Evolutionary conservation across 2,329 filamentous ascomycete genomes (phyloP), one percentile per base, ranked within the genome.

Genomic region (Byssoonygena ceratinophila): DNA sequence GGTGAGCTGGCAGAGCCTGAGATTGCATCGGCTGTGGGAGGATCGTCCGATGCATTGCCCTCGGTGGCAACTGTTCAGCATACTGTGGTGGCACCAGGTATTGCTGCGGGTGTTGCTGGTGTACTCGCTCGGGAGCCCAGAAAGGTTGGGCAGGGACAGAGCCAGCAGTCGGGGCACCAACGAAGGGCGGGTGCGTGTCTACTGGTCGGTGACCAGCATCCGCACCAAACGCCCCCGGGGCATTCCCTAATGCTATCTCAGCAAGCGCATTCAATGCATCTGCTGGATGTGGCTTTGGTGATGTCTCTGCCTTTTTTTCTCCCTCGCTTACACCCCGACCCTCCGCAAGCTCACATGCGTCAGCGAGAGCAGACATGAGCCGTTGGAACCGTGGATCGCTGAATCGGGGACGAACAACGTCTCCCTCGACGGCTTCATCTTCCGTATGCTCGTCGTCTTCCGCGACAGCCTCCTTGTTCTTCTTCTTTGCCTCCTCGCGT

Each of bases 61-160:
- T 57, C 31, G 46, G 59, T 66, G 59, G 56, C 76, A 58, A 46
- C 74, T 64, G 46, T 71, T 69, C 47, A 76, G 67, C 58, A 76
- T 64, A 68, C 44, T 37, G 43, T 22, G 53, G 40, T n/a, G 44
- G 53, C 16, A 9, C 5, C 18, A 16, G 20, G 25, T 46, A 47
- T 25, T 36, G 25, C 12, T 56, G 53, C 44, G 51, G 46, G 16
- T 46, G 51, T 18, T 50, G 49, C 14, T 51, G 54, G 47, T 56
- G 64, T 61, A 14, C 59, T 31, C 31, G 52, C 16, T 54, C 44
- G 8, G 51, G 46, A 9, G 37, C 31, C 14, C 52, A 32, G 12
- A 51, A 36, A 23, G 34, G 27, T 11, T 46, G 46, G 5, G 20
- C 40, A 50, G 32, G 9, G 36, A 22, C 14, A 32, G 16, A 25